phyloP scores from a whole-genome alignment of 352 stramenopile species.

The Lagenidium sp. region DNA sequence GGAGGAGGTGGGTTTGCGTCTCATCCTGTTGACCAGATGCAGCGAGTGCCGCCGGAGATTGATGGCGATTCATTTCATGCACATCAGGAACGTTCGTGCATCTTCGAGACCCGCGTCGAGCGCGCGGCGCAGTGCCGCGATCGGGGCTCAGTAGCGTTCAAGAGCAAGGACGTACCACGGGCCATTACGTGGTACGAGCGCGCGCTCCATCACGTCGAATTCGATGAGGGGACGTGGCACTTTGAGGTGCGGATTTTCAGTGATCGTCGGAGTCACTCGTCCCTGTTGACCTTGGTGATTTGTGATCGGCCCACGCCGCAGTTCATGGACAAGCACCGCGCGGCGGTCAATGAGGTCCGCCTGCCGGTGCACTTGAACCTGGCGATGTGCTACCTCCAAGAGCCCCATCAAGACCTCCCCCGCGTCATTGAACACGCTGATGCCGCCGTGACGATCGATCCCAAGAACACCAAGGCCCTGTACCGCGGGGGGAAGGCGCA shows the following conservation, averaged over 20 bases:
- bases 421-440: conserved; percentile 66
- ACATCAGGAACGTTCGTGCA: conserved; percentile 63
- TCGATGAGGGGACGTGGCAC: conserved; percentile 79
- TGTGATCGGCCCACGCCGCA: too few species aligned
- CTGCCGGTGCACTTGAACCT: conserved; percentile 77
- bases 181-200: conserved; percentile 71
- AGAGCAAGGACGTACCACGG: conserved; percentile 25
- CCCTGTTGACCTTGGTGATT: too few species aligned
- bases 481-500: conserved; percentile 66
- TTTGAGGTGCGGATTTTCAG: conserved; percentile 42
- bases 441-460: conserved; percentile 60
- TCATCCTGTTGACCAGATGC: not conserved
- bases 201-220: conserved; percentile 71
- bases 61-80: not conserved
- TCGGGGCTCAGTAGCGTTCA: conserved; percentile 50
- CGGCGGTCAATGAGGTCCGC: conserved; percentile 59
- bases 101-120: conserved; percentile 79
- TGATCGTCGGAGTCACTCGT: not conserved
- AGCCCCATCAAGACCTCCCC: conserved; percentile 18
- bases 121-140: conserved; percentile 52
- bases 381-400: conserved; percentile 55
- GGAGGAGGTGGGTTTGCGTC: conserved; percentile 1
- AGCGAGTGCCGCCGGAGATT: not conserved
- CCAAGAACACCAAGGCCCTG: conserved; percentile 74
- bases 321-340: conserved; percentile 66